A percentile compares a stretch with the other conserved stretches of the same genome.
phyloP scores from a whole-genome alignment of 805 yeast species.

The Torulaspora delbrueckii region DNA sequence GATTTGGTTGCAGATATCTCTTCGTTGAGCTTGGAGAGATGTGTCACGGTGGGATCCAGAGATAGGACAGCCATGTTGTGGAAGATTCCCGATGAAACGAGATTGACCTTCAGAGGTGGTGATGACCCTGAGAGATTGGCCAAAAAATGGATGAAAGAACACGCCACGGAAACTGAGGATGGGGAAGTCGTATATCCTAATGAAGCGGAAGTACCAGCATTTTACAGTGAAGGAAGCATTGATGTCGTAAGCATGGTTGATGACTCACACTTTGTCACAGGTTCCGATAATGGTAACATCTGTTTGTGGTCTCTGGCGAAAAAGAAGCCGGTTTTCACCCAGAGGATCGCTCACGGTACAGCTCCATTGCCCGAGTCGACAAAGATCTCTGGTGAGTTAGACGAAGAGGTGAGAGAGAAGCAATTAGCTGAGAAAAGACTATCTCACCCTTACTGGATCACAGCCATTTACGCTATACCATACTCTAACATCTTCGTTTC shows the following conservation, averaged over 20 bases:
- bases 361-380: conserved; percentile 46
- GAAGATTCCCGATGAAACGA: conserved; percentile 94
- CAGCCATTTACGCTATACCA: conserved; percentile 76
- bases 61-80: conserved; percentile 94
- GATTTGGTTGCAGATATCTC: conserved; percentile 79
- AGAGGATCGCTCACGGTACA: conserved; percentile 74
- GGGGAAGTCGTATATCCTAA: conserved; percentile 32
- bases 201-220: conserved; percentile 35
- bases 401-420: conserved; percentile 33
- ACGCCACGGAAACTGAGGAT: conserved; percentile 28
- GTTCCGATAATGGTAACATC: conserved; percentile 89
- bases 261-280: conserved; percentile 88
- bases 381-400: conserved; percentile 51
- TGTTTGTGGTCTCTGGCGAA: conserved; percentile 87
- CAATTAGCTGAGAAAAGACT: conserved; percentile 53
- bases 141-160: conserved; percentile 36
- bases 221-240: conserved; percentile 76
- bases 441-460: conserved; percentile 79
- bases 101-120: conserved; percentile 90
- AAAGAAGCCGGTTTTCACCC: conserved; percentile 75
- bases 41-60: conserved; percentile 93
- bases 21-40: conserved; percentile 79
- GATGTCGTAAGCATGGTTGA: conserved; percentile 90
- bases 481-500: conserved; percentile 77
- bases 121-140: conserved; percentile 49